Percentiles rank a stretch among this genome's conserved stretches.
Conservation (phyloP, 164 flowering plant species). For the Saururus chinensis region DNA sequence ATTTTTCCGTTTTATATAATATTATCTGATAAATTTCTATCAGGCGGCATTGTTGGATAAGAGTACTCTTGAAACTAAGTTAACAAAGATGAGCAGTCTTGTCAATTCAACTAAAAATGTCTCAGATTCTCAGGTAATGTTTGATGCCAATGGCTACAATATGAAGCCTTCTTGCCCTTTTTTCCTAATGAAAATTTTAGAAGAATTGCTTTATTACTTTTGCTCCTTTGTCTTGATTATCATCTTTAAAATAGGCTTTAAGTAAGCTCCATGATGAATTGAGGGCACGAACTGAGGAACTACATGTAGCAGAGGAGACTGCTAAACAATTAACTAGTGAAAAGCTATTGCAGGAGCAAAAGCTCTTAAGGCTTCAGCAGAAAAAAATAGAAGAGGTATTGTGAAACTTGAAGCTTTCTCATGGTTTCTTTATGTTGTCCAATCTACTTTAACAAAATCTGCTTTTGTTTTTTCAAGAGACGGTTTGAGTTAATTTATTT, state of each 20-base stretch:
- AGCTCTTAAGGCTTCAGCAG: constrained; percentile 45
- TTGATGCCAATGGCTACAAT: neutral
- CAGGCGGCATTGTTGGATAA: constrained; percentile 59
- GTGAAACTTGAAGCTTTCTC: neutral
- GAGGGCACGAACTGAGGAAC: constrained; percentile 41
- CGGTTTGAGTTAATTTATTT: neutral
- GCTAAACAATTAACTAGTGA: constrained; percentile 49
- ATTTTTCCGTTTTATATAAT: neutral
- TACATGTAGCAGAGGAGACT: constrained; percentile 50
- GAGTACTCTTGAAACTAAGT: constrained; percentile 41
- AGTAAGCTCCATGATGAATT: constrained; percentile 56
- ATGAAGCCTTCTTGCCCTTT: neutral
- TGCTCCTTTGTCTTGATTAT: neutral
- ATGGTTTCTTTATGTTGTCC: constrained; percentile 1
- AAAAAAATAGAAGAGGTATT: constrained; percentile 59
- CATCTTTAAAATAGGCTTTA: constrained; percentile 24
- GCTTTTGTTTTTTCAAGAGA: neutral
- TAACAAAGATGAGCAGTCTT: constrained; percentile 33
- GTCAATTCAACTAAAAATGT: constrained; percentile 5
- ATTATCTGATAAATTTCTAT: neutral
- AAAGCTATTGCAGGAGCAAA: constrained; percentile 54
- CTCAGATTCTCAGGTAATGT: constrained; percentile 31
- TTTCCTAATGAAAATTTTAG: too few relatives aligned
- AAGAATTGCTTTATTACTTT: neutral
- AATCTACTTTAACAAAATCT: neutral